These are phyloP conservation scores for Pichia cabralensis DNA, from an alignment of 805 yeast genomes.

Conservation along the genomic window DNA sequence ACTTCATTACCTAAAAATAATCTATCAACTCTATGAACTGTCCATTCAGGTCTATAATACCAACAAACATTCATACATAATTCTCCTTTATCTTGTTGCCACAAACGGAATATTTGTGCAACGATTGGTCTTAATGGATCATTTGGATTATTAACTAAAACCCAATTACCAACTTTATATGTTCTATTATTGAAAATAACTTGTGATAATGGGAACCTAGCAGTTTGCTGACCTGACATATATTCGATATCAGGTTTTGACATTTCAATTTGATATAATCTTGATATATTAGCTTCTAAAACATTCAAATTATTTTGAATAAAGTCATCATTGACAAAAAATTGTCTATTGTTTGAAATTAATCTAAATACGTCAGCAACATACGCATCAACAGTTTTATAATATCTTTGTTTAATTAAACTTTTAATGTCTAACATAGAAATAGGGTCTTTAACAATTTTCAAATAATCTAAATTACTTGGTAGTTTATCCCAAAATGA, in stretches of 20 bases:
- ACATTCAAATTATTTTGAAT: constrained; percentile 51
- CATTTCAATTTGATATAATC: constrained; percentile 56
- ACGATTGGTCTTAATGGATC: constrained; percentile 85
- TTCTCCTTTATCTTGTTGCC: constrained; percentile 73
- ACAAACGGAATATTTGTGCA: constrained; percentile 86
- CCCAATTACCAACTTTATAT: constrained; percentile 93
- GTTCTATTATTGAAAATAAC: constrained; percentile 66
- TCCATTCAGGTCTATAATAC: constrained; percentile 97
- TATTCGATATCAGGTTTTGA: constrained; percentile 76
- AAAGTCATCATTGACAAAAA: constrained; percentile 46
- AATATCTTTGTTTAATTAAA: constrained; percentile 77
- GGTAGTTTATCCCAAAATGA: constrained; percentile 74
- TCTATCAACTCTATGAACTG: constrained; percentile 87
- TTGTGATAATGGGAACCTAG: constrained; percentile 58
- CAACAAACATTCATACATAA: constrained; percentile 92
- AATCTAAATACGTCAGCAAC: constrained; percentile 67
- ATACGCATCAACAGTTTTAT: constrained; percentile 64
- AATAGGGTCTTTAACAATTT: constrained; percentile 46
- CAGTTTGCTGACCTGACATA: constrained; percentile 43
- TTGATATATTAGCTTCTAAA: constrained; percentile 53
- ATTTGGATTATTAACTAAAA: constrained; percentile 75
- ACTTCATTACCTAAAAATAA: constrained; percentile 90
- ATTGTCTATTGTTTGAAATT: constrained; percentile 64
- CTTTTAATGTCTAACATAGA: constrained; percentile 66
- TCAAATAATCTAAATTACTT: constrained; percentile 52